Base-by-base conservation (phyloP, 164 flowering plant species). In the Warburgia ugandensis region DNA sequence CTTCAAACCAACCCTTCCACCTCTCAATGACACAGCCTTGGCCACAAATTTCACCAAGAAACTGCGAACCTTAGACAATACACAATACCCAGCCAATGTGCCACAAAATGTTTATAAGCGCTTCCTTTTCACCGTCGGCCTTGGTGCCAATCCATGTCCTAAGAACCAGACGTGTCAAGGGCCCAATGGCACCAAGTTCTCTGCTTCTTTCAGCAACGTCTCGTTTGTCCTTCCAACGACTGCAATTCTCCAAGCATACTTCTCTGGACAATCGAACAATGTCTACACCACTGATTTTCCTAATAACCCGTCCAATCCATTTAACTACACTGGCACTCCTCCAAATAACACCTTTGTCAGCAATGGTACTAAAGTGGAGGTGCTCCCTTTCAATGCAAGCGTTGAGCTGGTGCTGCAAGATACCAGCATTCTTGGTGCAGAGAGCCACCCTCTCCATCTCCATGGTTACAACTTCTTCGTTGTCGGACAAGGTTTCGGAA, bases 11-110 rank as follows among this genome's bases (percentile, higher is more conserved):
- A 2, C 28, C 0, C 56, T 59, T 31, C 62, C 62, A 23, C 25
- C 48, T 14, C n/a, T 59, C 11, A 40, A 37, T 16, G 62, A 59
- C 62, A 59, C 55, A 5, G 7, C 55, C 16, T 50, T 40, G 26
- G 55, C 37, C 7, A 25, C 55, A 8, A 59, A 59, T 28, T 59
- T 50, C 40, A 19, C 37, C 27, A 42, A 16, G 30, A 59, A 28
- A 43, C 27, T 50, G 23, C 32, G 56, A 1, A 59, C 55, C 32
- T 29, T 59, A 13, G 62, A 48, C n/a, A 50, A 14, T 9, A 8
- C 43, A 17, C 55, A 59, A 33, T 59, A 20, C 20, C 48, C 48
- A 7, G 48, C 48, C 7, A 45, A 45, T 21, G 48, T 45, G 10
- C 48, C 48, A 8, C 48, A 45, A 25, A 16, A 7, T 10, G 28